Conservation (phyloP, 768 basidiomycete species). For the Suillus sp. region DNA sequence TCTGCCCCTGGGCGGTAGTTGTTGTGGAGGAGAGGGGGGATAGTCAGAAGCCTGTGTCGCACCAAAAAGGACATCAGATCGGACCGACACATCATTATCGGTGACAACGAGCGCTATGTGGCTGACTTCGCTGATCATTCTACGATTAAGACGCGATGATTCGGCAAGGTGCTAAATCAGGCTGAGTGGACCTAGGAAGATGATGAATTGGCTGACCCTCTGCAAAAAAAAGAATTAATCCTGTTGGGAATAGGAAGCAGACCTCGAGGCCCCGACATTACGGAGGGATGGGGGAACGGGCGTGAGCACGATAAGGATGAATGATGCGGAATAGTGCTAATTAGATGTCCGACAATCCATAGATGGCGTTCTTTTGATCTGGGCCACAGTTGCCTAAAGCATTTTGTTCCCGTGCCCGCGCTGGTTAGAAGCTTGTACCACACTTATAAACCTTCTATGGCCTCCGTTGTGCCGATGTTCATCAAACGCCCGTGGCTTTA, state of each 20-base stretch:
- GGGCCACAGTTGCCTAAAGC: constrained; percentile 23
- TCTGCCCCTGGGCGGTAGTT: background rate
- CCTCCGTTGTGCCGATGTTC: constrained; percentile 30
- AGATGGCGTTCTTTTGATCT: constrained; percentile 5
- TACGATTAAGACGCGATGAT: background rate
- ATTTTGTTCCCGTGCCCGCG: constrained; percentile 11
- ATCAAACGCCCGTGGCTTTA: constrained; percentile 32
- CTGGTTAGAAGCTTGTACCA: constrained; percentile 16
- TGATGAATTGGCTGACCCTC: background rate
- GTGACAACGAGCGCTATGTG: constrained; percentile 7
- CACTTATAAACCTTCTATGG: constrained; percentile 32
- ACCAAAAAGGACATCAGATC: background rate
- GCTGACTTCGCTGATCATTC: constrained; percentile 6
- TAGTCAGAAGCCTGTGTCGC: background rate
- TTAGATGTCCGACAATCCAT: constrained; percentile 14
- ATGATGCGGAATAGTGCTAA: constrained; percentile 12
- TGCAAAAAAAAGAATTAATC: background rate
- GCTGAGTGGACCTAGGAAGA: background rate
- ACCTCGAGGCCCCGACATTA: background rate
- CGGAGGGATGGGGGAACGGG: constrained; percentile 5
- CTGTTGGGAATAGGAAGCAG: constrained; percentile 5
- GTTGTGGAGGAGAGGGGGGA: background rate
- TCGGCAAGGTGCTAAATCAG: background rate
- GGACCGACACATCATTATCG: background rate
- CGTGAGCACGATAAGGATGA: constrained; percentile 13